phyloP scores from a whole-genome alignment of 2,329 filamentous ascomycete genomes.

The Fusarium miscanthi region DNA sequence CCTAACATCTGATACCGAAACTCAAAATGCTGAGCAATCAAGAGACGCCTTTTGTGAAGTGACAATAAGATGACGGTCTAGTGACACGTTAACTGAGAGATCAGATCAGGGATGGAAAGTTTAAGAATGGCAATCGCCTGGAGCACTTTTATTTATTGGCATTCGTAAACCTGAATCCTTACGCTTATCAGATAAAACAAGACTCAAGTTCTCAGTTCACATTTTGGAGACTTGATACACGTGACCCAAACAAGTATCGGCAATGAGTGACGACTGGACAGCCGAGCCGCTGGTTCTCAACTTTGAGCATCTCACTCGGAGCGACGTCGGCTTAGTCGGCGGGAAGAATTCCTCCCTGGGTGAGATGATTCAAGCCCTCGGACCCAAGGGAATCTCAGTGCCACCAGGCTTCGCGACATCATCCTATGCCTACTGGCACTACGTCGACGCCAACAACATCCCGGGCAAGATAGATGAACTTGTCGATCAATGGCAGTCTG shows the following conservation, averaged over 20 bases:
- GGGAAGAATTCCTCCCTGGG: conserved; percentile 54
- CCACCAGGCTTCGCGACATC: conserved; percentile 52
- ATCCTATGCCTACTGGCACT: conserved; percentile 50
- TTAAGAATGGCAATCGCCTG: not conserved
- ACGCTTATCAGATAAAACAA: not conserved
- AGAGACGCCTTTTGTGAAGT: not conserved
- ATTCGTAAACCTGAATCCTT: not conserved
- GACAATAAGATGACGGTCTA: not conserved
- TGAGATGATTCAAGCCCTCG: conserved; percentile 51
- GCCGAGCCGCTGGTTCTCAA: conserved; percentile 8
- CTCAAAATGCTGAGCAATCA: not conserved
- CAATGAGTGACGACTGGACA: not conserved
- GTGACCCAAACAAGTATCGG: not conserved
- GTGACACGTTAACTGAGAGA: not conserved
- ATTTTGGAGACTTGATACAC: not conserved
- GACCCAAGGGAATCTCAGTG: conserved; percentile 45
- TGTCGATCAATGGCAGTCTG: conserved; percentile 47
- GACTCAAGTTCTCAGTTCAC: not conserved
- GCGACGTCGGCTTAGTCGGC: conserved; percentile 44
- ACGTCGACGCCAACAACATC: conserved; percentile 49
- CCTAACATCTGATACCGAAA: not conserved
- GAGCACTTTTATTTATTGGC: not conserved
- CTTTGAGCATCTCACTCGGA: conserved; percentile 10
- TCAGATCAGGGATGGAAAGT: not conserved
- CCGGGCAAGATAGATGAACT: conserved; percentile 45